Evolutionary conservation across 1,284 basidiomycete species (phyloP), one percentile per base, ranked within the genome.

Genomic region (Melampsora americana): DNA sequence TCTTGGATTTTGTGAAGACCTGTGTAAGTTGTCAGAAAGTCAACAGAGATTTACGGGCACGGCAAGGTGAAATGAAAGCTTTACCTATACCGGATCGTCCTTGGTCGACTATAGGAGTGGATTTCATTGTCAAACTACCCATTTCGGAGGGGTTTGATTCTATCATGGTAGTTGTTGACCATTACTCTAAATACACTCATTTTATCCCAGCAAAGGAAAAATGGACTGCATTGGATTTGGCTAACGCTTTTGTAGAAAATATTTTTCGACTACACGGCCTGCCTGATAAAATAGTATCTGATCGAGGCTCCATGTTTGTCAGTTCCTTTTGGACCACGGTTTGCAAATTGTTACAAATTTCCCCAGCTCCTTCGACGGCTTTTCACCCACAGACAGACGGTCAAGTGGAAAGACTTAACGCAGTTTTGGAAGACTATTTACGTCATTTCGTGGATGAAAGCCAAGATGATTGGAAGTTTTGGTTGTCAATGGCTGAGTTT

Each of bases 401-500:
- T 5, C 71, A 74, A 60, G 65, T 42, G 12, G 71, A 74, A 23
- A n/a, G 32, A 16, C 9, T 23, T 2, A 74, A 74, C 20, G 61
- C 59, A 23, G 65, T 48, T 2, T 9, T 66, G 1, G 39, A 74
- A 66, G 65, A 35, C 72, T 79, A 71, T 35, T 71, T 81, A 6
- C 77, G 78, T 0, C 48, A 59, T 48, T 82, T 78, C 66, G 56
- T 56, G 6, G 16, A 59, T 11, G 70, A 80, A 48, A 1, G 72
- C 7, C 77, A 79, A 48, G 64, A 79, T n/a, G 67, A 80, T 64
- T 83, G 80, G 82, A n/a, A 5, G 9, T 50, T 78, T 1, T 78
- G 76, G 59, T 69, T 83, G 9, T 71, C 79, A 0, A 48, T 79
- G 0, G 80, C 82, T 0, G 82, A 85, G 60, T 84, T 85, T 48